phyloP scores from a whole-genome alignment of 306 rosid genomes.

The Pterocarpus santalinus region DNA sequence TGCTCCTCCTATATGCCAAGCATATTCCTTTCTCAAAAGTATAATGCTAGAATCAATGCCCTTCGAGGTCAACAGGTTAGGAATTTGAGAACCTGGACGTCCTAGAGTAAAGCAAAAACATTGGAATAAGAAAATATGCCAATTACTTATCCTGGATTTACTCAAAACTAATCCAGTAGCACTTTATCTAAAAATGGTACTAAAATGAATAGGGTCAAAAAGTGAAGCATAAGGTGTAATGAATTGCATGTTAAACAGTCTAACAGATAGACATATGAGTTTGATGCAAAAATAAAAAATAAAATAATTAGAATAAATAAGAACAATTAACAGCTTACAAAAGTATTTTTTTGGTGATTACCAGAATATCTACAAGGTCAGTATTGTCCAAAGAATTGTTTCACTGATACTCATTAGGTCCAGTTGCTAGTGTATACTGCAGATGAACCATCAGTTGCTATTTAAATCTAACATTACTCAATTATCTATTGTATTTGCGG shows the following conservation, averaged over 20 bases:
- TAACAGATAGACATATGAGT: background rate
- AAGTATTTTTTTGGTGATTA: background rate
- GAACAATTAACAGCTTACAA: background rate
- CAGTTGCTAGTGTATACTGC: background rate
- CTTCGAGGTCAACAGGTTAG: constrained; percentile 62
- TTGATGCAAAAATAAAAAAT: background rate
- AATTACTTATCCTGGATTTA: constrained; percentile 20
- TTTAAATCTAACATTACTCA: background rate
- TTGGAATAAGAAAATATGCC: constrained; percentile 39
- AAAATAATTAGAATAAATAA: background rate
- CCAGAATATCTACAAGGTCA: background rate
- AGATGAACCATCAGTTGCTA: constrained; percentile 25
- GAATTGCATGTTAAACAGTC: constrained; percentile 19
- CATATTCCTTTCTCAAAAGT: constrained; percentile 78
- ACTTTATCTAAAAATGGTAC: constrained; percentile 16
- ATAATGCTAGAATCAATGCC: constrained; percentile 59
- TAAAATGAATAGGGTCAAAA: constrained; percentile 5
- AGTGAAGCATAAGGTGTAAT: constrained; percentile 15
- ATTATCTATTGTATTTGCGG: background rate
- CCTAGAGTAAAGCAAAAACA: constrained; percentile 55
- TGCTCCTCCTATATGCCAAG: constrained; percentile 97
- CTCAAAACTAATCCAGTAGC: constrained; percentile 19
- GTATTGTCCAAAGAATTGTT: constrained; percentile 2
- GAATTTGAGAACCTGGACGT: constrained; percentile 79
- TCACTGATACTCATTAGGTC: background rate